Evolutionary conservation across 176 grass and related monocot species (phyloP).

Genomic region (Carex parvula): DNA sequence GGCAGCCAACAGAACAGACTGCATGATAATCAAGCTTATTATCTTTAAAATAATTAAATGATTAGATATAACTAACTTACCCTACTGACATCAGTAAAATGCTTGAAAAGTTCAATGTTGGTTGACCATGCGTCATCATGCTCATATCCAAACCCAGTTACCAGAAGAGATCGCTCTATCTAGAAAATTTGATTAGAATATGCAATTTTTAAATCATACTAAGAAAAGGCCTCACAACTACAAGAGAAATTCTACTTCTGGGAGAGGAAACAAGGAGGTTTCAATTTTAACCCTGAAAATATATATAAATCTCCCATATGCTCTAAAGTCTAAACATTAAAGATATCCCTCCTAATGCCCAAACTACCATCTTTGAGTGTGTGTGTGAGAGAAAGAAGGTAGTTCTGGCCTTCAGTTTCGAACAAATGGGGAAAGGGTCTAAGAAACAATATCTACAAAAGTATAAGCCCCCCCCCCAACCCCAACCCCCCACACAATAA

Average conservation of each 20-base stretch:
- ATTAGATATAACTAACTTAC: constrained; percentile 37
- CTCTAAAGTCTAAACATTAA: not conserved
- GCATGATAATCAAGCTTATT: not conserved
- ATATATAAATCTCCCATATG: not conserved
- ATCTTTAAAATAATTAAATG: not conserved
- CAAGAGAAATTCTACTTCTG: not conserved
- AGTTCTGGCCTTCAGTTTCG: not conserved
- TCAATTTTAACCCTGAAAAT: not conserved
- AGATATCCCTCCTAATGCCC: not conserved
- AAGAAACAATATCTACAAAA: not conserved
- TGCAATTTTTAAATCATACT: constrained; percentile 12
- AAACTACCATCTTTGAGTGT: not conserved
- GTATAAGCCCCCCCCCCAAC: not conserved
- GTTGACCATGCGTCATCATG: constrained; percentile 94
- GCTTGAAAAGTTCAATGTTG: constrained; percentile 92
- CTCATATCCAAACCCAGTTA: constrained; percentile 97
- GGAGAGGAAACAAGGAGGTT: not conserved
- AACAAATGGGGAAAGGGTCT: not conserved
- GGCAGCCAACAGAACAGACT: not conserved
- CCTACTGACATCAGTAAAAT: constrained; percentile 96
- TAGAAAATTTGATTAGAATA: constrained; percentile 33
- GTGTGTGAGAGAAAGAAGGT: not conserved
- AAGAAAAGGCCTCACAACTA: not conserved
- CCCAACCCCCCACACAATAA: not conserved
- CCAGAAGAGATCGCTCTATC: constrained; percentile 96